Evolutionary conservation across 1,284 basidiomycete species (phyloP).

Genomic region (Cutaneotrichosporon curvatum): DNA sequence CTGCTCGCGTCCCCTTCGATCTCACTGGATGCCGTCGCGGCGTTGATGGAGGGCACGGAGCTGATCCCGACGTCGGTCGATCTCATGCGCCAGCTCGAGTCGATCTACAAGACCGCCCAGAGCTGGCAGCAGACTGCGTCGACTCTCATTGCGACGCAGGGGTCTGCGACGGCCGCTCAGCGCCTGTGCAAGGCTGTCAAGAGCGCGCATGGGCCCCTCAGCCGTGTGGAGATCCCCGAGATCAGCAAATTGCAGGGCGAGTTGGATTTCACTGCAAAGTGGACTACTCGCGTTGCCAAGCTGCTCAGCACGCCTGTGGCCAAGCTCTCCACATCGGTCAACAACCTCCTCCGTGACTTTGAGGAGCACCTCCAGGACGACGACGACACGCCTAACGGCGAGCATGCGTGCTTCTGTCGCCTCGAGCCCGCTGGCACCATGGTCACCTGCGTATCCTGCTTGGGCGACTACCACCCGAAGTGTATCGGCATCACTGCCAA

Average conservation of each 20-base stretch:
- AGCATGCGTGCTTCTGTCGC: constrained; percentile 34
- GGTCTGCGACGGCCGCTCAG: constrained; percentile 21
- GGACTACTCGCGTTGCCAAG: constrained; percentile 19
- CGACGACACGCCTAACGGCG: constrained; percentile 27
- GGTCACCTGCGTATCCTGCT: constrained; percentile 28
- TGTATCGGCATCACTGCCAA: constrained; percentile 29
- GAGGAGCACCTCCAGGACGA: constrained; percentile 23
- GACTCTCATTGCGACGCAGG: constrained; percentile 17
- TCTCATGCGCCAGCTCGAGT: constrained; percentile 31
- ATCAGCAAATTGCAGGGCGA: constrained; percentile 30
- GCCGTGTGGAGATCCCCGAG: constrained; percentile 31
- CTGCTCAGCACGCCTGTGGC: constrained; percentile 11
- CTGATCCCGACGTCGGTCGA: constrained; percentile 27
- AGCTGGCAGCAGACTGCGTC: constrained; percentile 32
- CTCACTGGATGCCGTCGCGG: constrained; percentile 19
- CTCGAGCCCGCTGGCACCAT: constrained; percentile 16
- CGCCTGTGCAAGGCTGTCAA: constrained; percentile 31
- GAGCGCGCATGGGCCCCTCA: constrained; percentile 21
- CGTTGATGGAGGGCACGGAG: constrained; percentile 26
- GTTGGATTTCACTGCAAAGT: constrained; percentile 26
- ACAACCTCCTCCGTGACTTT: constrained; percentile 22
- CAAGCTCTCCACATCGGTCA: constrained; percentile 22
- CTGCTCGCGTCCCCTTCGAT: constrained; percentile 24
- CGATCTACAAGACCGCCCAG: constrained; percentile 28
- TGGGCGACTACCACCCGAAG: constrained; percentile 34